Evolutionary conservation across 495 filamentous ascomycete species (phyloP), one percentile per base, ranked within the genome.

Genomic region (Aspergillus asperescens): DNA sequence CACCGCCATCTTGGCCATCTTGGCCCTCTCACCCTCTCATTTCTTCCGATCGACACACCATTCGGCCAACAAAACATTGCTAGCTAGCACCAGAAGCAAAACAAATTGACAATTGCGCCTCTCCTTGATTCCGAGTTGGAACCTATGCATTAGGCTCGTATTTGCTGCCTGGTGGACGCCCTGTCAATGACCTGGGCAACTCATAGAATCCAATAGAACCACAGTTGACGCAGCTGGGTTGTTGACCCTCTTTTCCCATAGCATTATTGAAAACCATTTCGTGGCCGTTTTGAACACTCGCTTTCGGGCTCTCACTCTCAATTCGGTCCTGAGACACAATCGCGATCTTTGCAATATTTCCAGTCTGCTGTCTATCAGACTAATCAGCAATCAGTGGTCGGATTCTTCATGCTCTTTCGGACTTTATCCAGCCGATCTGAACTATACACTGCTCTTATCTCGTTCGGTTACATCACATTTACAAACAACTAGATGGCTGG

Each of bases 191-290:
- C 43, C 34, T 34, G 28, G 25, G 46, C 25, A 34, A 34, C 44
- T n/a, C 28, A 56, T 61, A 48, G 58, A 61, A 61, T 55, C 48
- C 37, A 38, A 61, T 61, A 47, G 58, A 61, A 61, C 37, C 9
- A 27, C 18, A 27, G 28, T 32, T n/a, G 46, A 39, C 27, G 37
- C 35, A 51, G 38, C 29, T 24, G 9, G 39, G 5, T 44, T 35
- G 22, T 24, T 31, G 18, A 7, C 39, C 29, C 22, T 35, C 20
- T n/a, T n/a, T n/a, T n/a, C n/a, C n/a, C n/a, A n/a, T n/a, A n/a
- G n/a, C n/a, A n/a, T n/a, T n/a, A n/a, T 27, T 15, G 39, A 42
- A 38, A 35, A 43, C 27, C 10, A 23, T 44, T n/a, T n/a, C 50
- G 50, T 52, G 50, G 39, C 50, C 40, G n/a, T 54, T 31, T 42